These are phyloP conservation scores for Carallia pectinifolia DNA, from an alignment of 345 rosid genomes.

Conservation along the genomic window DNA sequence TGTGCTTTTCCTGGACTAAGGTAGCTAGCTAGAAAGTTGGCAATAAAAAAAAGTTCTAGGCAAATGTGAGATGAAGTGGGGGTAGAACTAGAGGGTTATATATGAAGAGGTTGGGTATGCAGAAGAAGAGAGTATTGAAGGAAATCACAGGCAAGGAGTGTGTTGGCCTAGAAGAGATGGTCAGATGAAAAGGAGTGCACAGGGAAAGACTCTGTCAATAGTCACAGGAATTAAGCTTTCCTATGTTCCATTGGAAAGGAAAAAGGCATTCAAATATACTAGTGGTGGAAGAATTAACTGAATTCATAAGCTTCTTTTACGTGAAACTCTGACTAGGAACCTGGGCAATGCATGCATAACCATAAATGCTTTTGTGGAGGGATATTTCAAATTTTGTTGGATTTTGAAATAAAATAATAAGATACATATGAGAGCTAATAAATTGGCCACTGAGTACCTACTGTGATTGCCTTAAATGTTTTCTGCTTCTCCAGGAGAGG, in stretches of 20 bases:
- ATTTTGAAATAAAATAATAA: not conserved
- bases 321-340: slow-evolving; percentile 32
- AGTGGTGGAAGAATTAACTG: slow-evolving; percentile 9
- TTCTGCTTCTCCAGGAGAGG: too few species aligned
- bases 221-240: slow-evolving; percentile 34
- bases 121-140: slow-evolving; percentile 47
- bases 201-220: slow-evolving; percentile 2
- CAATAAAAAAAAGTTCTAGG: not conserved
- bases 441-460: slow-evolving; percentile 25
- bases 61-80: not conserved
- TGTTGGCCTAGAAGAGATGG: slow-evolving; percentile 22
- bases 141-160: slow-evolving; percentile 59
- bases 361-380: slow-evolving; percentile 25
- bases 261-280: not conserved
- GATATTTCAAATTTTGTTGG: slow-evolving; percentile 15
- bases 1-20: not conserved
- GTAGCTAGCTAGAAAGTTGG: not conserved
- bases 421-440: slow-evolving; percentile 11
- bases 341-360: not conserved
- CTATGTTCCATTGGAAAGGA: slow-evolving; percentile 20
- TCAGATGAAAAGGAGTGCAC: slow-evolving; percentile 60
- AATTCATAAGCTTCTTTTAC: slow-evolving; percentile 35
- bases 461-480: slow-evolving; percentile 47
- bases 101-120: slow-evolving; percentile 16
- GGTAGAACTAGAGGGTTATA: slow-evolving; percentile 5